A percentile compares a stretch with the other conserved stretches of the same genome.
Conservation (phyloP, 345 rosid species). For the Boechera retrofracta region DNA sequence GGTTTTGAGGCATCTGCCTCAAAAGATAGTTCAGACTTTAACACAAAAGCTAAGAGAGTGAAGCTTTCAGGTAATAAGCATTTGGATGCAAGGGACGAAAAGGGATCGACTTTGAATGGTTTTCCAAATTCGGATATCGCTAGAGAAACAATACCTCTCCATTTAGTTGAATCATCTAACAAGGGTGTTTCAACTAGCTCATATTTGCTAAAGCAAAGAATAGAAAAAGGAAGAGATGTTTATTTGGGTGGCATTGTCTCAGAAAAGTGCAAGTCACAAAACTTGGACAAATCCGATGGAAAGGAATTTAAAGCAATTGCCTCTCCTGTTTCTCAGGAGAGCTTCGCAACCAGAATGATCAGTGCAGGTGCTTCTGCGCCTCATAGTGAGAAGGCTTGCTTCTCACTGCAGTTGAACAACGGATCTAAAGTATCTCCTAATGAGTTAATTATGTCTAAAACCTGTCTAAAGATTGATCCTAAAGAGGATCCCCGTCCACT, state of each 20-base stretch:
- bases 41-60: constrained; percentile 52
- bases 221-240: constrained; percentile 40
- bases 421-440: constrained; percentile 39
- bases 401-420: constrained; percentile 45
- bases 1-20: constrained; percentile 47
- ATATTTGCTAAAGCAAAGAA: constrained; percentile 58
- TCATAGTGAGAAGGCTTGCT: constrained; percentile 43
- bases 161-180: constrained; percentile 66
- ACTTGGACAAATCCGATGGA: constrained; percentile 36
- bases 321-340: constrained; percentile 84
- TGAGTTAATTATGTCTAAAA: constrained; percentile 44
- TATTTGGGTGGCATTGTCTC: constrained; percentile 43
- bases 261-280: constrained; percentile 42
- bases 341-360: constrained; percentile 55
- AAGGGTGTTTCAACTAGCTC: constrained; percentile 62
- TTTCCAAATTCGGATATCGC: constrained; percentile 39
- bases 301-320: constrained; percentile 62
- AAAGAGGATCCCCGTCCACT: constrained; percentile 73
- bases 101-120: constrained; percentile 32
- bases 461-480: constrained; percentile 50
- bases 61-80: constrained; percentile 50
- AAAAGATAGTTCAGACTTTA: constrained; percentile 48
- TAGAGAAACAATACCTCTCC: constrained; percentile 49
- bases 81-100: constrained; percentile 40
- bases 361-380: constrained; percentile 52